A percentile compares a stretch with the other conserved stretches of the same genome.
Evolutionary conservation across 371 early-diverging fungal genomes (phyloP).

Genomic region (Apophysomyces variabilis): DNA sequence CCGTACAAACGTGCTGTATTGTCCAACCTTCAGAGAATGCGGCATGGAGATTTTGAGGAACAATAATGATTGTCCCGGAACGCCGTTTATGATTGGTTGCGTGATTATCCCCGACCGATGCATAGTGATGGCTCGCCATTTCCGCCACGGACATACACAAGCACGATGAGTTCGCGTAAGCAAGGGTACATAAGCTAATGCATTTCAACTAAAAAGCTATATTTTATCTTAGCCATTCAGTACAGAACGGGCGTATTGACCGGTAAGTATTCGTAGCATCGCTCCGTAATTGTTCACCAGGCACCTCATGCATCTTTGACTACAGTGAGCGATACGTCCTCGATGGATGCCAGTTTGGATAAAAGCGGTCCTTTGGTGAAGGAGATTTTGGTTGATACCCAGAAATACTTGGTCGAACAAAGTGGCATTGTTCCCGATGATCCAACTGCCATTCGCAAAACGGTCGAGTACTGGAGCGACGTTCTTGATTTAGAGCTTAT

Average conservation of each 20-base stretch:
- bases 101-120: too few relatives aligned
- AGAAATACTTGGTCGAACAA: constrained; percentile 37
- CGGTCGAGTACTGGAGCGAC: constrained; percentile 59
- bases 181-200: too few relatives aligned
- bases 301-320: neutral
- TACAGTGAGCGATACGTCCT: constrained; percentile 68
- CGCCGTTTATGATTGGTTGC: too few relatives aligned
- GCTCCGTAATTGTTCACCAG: neutral
- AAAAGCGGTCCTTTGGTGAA: constrained; percentile 67
- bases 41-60: too few relatives aligned
- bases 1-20: too few relatives aligned
- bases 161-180: too few relatives aligned
- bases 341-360: constrained; percentile 54
- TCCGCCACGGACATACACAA: too few relatives aligned
- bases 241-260: constrained; percentile 2
- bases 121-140: too few relatives aligned
- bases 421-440: constrained; percentile 62
- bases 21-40: too few relatives aligned
- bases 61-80: too few relatives aligned
- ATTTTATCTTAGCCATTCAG: neutral
- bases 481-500: constrained; percentile 61
- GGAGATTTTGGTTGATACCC: constrained; percentile 33
- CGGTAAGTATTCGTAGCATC: neutral
- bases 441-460: constrained; percentile 48
- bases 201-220: too few relatives aligned